phyloP scores from a whole-genome alignment of 805 yeast genomes.

The Gaillardinia entomophila region DNA sequence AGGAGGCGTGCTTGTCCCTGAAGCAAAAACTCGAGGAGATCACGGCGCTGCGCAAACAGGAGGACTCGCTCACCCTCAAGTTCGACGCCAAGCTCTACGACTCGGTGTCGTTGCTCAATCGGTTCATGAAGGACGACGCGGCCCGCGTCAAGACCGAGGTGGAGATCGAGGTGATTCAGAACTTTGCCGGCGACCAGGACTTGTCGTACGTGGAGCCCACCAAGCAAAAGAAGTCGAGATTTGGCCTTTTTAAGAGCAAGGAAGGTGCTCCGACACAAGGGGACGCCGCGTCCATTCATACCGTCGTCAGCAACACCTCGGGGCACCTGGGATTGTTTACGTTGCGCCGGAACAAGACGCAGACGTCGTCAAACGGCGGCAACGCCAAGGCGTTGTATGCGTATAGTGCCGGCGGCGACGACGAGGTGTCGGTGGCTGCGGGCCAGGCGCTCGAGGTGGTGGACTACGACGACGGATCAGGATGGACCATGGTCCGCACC shows the following conservation, averaged over 20 bases:
- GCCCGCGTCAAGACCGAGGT: constrained; percentile 73
- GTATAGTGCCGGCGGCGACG: constrained; percentile 65
- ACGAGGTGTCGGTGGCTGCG: constrained; percentile 58
- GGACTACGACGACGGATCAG: constrained; percentile 79
- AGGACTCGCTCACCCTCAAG: constrained; percentile 37
- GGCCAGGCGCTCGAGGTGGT: constrained; percentile 60
- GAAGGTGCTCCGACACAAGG: constrained; percentile 4
- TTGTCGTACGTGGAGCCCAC: constrained; percentile 51
- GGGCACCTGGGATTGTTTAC: constrained; percentile 30
- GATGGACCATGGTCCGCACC: constrained; percentile 69
- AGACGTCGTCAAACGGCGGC: constrained; percentile 14
- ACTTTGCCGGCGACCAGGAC: constrained; percentile 74
- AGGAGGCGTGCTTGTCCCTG: constrained; percentile 39
- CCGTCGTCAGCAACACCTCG: constrained; percentile 26
- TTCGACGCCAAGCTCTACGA: constrained; percentile 50
- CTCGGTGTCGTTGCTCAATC: constrained; percentile 49
- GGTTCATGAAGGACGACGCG: constrained; percentile 70
- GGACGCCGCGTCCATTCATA: constrained; percentile 29
- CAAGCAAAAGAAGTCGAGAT: constrained; percentile 49
- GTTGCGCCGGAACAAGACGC: constrained; percentile 28
- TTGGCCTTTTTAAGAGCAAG: constrained; percentile 45
- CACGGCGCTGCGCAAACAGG: constrained; percentile 26
- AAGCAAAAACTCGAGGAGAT: constrained; percentile 47
- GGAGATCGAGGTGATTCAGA: constrained; percentile 83
- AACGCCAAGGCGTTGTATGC: constrained; percentile 54